Evolutionary conservation across 2,329 filamentous ascomycete species (phyloP).

Genomic region (Penicillium italicum): DNA sequence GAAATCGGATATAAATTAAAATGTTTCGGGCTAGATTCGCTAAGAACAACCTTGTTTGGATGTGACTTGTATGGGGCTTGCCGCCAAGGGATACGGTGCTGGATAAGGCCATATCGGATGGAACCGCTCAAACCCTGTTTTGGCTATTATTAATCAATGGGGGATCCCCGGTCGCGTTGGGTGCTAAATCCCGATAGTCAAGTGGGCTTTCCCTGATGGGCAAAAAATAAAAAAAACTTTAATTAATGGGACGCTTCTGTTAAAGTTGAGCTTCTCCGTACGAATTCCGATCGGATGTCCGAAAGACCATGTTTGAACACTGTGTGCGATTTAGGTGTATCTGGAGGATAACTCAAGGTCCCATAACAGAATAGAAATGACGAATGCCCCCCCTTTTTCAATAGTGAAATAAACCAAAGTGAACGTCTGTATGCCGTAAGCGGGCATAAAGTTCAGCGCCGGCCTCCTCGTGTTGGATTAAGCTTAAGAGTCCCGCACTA

Average conservation of each 20-base stretch:
- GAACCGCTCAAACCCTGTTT: slow-evolving; percentile 6
- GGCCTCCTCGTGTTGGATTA: slow-evolving; percentile 43
- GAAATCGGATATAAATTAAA: neutral
- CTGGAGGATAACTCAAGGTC: neutral
- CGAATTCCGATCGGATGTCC: neutral
- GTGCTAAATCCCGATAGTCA: slow-evolving; percentile 15
- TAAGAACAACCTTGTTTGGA: slow-evolving; percentile 11
- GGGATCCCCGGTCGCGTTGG: slow-evolving; percentile 8
- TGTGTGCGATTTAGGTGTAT: neutral
- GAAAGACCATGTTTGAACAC: neutral
- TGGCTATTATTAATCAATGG: slow-evolving; percentile 7
- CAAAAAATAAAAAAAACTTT: neutral
- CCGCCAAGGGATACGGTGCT: slow-evolving; percentile 5
- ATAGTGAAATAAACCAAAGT: slow-evolving; percentile 16
- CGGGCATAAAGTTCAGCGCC: slow-evolving; percentile 37
- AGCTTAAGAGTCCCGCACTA: slow-evolving; percentile 44
- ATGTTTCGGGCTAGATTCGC: slow-evolving; percentile 1
- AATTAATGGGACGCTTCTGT: neutral
- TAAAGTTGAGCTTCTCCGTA: neutral
- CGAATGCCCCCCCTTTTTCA: slow-evolving; percentile 11
- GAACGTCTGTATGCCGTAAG: slow-evolving; percentile 27
- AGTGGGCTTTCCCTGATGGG: slow-evolving; percentile 4
- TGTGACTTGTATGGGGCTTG: slow-evolving; percentile 4
- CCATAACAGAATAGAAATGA: slow-evolving; percentile 10
- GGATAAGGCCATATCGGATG: slow-evolving; percentile 13